phyloP scores from a whole-genome alignment of 768 basidiomycete species.

The Boletales sp. region DNA sequence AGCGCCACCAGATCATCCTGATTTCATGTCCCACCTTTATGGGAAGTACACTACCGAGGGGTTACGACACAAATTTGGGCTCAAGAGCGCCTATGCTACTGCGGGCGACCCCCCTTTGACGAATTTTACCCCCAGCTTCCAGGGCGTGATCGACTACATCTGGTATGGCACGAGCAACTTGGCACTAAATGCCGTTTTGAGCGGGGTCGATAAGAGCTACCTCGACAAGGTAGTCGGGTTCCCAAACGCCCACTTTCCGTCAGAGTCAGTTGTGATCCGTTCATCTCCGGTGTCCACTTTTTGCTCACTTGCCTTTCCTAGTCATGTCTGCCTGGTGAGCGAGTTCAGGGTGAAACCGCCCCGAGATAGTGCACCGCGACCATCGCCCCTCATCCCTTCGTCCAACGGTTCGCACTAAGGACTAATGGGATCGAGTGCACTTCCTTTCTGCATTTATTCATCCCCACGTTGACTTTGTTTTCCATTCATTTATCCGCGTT shows the following conservation, averaged over 20 bases:
- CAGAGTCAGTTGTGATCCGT: constrained; percentile 66
- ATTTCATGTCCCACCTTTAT: constrained; percentile 90
- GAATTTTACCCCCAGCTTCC: constrained; percentile 86
- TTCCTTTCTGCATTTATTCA: constrained; percentile 9
- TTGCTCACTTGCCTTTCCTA: constrained; percentile 28
- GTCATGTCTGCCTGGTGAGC: constrained; percentile 67
- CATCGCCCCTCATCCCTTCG: constrained; percentile 38
- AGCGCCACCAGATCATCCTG: constrained; percentile 71
- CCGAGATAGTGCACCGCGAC: constrained; percentile 40
- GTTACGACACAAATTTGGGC: constrained; percentile 67
- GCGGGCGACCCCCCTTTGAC: constrained; percentile 68
- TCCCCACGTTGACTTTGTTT: constrained; percentile 1
- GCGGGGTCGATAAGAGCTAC: constrained; percentile 82
- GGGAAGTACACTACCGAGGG: constrained; percentile 93
- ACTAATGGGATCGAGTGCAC: not conserved
- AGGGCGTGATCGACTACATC: constrained; percentile 87
- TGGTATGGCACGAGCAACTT: constrained; percentile 82
- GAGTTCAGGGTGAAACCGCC: constrained; percentile 82
- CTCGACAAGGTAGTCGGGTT: constrained; percentile 91
- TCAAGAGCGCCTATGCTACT: constrained; percentile 82
- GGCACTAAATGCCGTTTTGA: constrained; percentile 77
- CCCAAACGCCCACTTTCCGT: constrained; percentile 95
- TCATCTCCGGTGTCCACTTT: constrained; percentile 2
- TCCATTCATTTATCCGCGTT: constrained; percentile 19
- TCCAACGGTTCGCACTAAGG: constrained; percentile 33